These are phyloP conservation scores for Urtica urens DNA, from an alignment of 306 rosid species.

Conservation along the genomic window DNA sequence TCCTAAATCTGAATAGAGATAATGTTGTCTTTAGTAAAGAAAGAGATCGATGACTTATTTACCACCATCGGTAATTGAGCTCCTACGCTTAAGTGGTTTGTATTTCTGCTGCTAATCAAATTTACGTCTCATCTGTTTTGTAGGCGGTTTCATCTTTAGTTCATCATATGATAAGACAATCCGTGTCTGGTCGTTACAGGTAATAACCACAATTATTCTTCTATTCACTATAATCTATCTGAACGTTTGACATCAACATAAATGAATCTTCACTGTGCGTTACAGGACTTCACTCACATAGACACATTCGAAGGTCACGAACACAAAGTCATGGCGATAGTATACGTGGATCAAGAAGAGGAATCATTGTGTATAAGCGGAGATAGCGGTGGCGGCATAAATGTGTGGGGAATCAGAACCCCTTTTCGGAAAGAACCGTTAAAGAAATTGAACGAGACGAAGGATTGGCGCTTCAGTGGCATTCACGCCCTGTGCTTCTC, in stretches of 20 bases:
- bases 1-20: too few relatives aligned
- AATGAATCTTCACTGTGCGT: too few relatives aligned
- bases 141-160: constrained; percentile 78
- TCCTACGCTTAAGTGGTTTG: too few relatives aligned
- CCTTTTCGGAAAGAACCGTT: constrained; percentile 58
- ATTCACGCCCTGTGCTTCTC: constrained; percentile 66
- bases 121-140: constrained; percentile 16
- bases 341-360: constrained; percentile 53
- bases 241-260: constrained; percentile 1
- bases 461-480: constrained; percentile 96
- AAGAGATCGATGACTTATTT: too few relatives aligned
- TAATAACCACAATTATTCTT: constrained; percentile 22
- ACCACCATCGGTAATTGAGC: too few relatives aligned
- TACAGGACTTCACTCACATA: constrained; percentile 75
- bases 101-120: constrained; percentile 16
- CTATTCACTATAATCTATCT: constrained; percentile 5
- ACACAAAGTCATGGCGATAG: constrained; percentile 66
- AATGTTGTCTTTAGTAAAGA: too few relatives aligned
- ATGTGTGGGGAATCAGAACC: constrained; percentile 45
- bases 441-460: constrained; percentile 62
- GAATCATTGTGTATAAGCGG: constrained; percentile 76
- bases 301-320: constrained; percentile 84
- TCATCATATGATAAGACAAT: constrained; percentile 88
- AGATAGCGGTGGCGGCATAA: constrained; percentile 77
- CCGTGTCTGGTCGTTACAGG: constrained; percentile 86